Percentiles rank a stretch among this genome's conserved stretches.
These are phyloP conservation scores for Lentinus tigrinus DNA, from an alignment of 768 basidiomycete species.

Conservation along the genomic window DNA sequence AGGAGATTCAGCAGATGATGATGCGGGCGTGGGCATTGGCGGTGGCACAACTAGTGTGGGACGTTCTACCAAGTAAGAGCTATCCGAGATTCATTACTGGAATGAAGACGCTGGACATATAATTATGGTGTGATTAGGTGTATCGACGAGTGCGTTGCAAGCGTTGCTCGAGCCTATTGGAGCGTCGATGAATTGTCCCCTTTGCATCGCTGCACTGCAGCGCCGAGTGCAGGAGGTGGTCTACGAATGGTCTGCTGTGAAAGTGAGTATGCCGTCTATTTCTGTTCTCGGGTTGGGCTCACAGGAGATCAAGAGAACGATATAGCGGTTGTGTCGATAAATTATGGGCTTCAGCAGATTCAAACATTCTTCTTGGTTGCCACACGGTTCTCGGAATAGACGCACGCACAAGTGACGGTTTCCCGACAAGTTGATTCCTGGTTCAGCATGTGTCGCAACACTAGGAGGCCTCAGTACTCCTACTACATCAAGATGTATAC, in stretches of 20 bases:
- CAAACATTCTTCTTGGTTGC: too few relatives aligned
- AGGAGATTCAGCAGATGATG: conserved; percentile 21
- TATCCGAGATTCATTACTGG: background rate
- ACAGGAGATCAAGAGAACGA: conserved; percentile 1
- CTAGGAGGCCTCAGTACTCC: too few relatives aligned
- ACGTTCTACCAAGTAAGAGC: conserved; percentile 25
- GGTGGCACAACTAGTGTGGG: conserved; percentile 30
- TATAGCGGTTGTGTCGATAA: background rate
- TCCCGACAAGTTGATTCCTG: too few relatives aligned
- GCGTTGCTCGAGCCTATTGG: conserved; percentile 64
- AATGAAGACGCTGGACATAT: background rate
- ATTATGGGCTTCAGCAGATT: too few relatives aligned
- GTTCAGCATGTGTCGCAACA: too few relatives aligned
- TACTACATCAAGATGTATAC: too few relatives aligned
- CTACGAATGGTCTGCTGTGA: conserved; percentile 76
- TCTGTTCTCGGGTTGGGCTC: background rate
- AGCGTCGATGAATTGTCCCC: conserved; percentile 61
- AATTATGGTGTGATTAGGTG: conserved; percentile 39
- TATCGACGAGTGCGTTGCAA: conserved; percentile 67
- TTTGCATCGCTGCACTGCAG: conserved; percentile 56
- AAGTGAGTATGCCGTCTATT: conserved; percentile 38
- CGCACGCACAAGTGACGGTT: too few relatives aligned
- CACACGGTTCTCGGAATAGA: too few relatives aligned
- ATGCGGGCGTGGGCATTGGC: conserved; percentile 31
- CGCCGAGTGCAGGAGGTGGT: conserved; percentile 66